These are phyloP conservation scores for Aethionema arabicum DNA, from an alignment of 345 rosid species.

Conservation along the genomic window DNA sequence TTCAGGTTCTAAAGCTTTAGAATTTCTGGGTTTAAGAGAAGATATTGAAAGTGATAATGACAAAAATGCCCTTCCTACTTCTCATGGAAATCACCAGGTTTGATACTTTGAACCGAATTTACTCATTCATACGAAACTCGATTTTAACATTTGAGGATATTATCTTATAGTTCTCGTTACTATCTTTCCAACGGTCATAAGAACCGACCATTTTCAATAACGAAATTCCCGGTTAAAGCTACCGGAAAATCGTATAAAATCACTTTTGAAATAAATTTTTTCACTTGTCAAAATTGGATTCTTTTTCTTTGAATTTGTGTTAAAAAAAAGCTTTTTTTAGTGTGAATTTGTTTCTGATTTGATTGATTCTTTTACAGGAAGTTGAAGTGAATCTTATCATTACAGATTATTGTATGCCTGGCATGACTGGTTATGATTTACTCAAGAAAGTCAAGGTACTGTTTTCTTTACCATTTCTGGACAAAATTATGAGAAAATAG, in stretches of 20 bases:
- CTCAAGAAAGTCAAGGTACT: conserved; percentile 76
- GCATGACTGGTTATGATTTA: conserved; percentile 85
- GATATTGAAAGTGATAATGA: conserved; percentile 8
- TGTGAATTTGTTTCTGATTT: conserved; percentile 3
- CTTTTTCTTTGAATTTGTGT: not conserved
- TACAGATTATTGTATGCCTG: conserved; percentile 89
- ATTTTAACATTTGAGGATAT: no score
- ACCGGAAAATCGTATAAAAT: no score
- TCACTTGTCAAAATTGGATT: no score
- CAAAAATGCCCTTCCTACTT: conserved; percentile 36
- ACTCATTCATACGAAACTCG: no score
- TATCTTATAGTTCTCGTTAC: no score
- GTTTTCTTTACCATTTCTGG: not conserved
- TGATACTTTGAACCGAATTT: not conserved
- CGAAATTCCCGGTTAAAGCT: no score
- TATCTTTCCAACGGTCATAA: no score
- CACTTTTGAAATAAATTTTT: no score
- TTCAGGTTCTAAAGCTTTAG: conserved; percentile 88
- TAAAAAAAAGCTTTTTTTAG: not conserved
- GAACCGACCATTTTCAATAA: no score
- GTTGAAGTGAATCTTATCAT: conserved; percentile 73
- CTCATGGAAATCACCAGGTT: conserved; percentile 36
- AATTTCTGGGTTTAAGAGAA: conserved; percentile 58
- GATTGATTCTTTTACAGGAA: conserved; percentile 38
- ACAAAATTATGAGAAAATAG: conserved; percentile 4